Evolutionary conservation across 2,329 filamentous ascomycete genomes (phyloP).

Genomic region (Onygenales sp.): DNA sequence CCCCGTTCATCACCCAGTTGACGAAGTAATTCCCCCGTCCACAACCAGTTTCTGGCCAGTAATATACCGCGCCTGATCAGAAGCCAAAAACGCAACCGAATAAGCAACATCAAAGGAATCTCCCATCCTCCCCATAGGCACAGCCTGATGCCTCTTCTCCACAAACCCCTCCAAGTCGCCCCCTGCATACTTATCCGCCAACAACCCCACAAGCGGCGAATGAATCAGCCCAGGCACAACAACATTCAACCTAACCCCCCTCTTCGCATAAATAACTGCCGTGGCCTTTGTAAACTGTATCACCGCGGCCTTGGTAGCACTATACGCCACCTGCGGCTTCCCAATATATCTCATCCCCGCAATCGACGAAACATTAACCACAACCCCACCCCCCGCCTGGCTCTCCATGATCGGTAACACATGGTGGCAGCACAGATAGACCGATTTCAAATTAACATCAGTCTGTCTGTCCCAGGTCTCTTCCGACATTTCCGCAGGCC

Average conservation of each 20-base stretch:
- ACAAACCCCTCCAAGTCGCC: constrained; percentile 43
- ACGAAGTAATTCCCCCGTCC: constrained; percentile 30
- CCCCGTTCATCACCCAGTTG: neutral
- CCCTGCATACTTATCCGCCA: constrained; percentile 37
- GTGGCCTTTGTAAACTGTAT: constrained; percentile 43
- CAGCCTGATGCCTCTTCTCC: constrained; percentile 39
- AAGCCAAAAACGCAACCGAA: constrained; percentile 48
- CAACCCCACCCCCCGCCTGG: constrained; percentile 30
- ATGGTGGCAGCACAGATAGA: constrained; percentile 45
- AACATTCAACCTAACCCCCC: constrained; percentile 41
- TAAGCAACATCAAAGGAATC: constrained; percentile 52
- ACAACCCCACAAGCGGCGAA: constrained; percentile 40
- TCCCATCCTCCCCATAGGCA: constrained; percentile 51
- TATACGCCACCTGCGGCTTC: constrained; percentile 47
- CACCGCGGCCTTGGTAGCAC: constrained; percentile 42
- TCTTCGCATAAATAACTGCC: constrained; percentile 33
- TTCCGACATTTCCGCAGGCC: constrained; percentile 41
- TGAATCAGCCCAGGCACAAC: constrained; percentile 50
- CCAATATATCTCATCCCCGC: constrained; percentile 44
- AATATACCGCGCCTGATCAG: constrained; percentile 50
- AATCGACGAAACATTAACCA: constrained; percentile 44
- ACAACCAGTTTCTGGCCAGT: constrained; percentile 48
- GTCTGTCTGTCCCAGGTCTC: constrained; percentile 45
- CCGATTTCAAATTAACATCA: constrained; percentile 47
- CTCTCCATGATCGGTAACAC: constrained; percentile 47